Conservation (phyloP, 768 basidiomycete species). For the Amanita fuliginea region DNA sequence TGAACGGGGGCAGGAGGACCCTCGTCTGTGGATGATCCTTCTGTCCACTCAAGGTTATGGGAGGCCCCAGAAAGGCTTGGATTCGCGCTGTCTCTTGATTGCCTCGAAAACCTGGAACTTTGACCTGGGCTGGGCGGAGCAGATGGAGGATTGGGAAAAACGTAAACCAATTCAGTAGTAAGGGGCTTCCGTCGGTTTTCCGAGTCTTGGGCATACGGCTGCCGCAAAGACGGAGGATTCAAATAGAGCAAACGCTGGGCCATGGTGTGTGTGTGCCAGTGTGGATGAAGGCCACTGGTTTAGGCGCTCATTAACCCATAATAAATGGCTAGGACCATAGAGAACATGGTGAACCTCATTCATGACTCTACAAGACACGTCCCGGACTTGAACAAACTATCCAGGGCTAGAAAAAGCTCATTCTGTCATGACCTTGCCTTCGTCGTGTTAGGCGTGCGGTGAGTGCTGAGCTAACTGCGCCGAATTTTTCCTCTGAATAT, state of each 20-base stretch:
- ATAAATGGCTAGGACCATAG: background rate
- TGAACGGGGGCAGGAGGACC: no score
- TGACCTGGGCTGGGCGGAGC: conserved; percentile 11
- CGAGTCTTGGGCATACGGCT: background rate
- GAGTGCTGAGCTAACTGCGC: background rate
- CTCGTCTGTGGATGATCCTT: background rate
- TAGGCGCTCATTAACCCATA: background rate
- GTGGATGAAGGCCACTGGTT: background rate
- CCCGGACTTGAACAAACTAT: background rate
- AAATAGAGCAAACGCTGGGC: background rate
- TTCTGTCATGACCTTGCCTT: conserved; percentile 5
- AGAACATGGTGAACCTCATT: background rate
- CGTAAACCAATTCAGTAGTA: conserved; percentile 8
- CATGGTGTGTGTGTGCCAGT: conserved; percentile 2
- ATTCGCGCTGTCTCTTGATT: background rate
- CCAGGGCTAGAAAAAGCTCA: background rate
- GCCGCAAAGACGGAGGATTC: background rate
- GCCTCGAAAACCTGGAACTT: conserved; percentile 9
- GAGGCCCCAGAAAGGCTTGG: background rate
- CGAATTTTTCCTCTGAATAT: conserved; percentile 6
- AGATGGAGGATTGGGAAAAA: conserved; percentile 14
- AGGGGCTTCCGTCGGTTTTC: background rate
- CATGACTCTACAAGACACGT: background rate
- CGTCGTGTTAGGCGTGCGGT: conserved; percentile 3
- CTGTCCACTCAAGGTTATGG: background rate